phyloP scores from a whole-genome alignment of 2,329 filamentous ascomycete species.

The Tolypocladium album region DNA sequence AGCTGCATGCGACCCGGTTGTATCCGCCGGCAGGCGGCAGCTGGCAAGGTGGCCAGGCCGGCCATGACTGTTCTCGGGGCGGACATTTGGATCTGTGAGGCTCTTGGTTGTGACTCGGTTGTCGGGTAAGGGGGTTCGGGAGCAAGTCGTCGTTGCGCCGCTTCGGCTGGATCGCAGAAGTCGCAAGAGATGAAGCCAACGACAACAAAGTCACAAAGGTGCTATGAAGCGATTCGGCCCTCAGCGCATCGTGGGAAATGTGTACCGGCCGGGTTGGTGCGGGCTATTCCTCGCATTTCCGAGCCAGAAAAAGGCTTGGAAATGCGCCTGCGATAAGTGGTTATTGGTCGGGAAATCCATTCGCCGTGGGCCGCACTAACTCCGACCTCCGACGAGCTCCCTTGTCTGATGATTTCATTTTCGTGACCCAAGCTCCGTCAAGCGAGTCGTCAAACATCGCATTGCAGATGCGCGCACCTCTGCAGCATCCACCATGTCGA shows the following conservation, averaged over 20 bases:
- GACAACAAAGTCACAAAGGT: neutral
- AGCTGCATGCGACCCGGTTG: slow-evolving; percentile 13
- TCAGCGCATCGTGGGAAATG: neutral
- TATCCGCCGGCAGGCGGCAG: slow-evolving; percentile 16
- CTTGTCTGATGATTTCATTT: slow-evolving; percentile 19
- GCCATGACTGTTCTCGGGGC: slow-evolving; percentile 20
- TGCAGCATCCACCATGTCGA: slow-evolving; percentile 27
- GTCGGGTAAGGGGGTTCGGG: neutral
- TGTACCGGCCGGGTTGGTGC: neutral
- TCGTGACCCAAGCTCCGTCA: neutral
- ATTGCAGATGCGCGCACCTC: slow-evolving; percentile 14
- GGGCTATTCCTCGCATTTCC: slow-evolving; percentile 1
- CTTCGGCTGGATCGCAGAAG: neutral
- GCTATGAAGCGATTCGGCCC: neutral
- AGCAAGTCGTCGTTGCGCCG: neutral
- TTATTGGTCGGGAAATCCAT: slow-evolving; percentile 22
- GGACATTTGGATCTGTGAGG: slow-evolving; percentile 13
- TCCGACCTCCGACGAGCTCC: slow-evolving; percentile 14
- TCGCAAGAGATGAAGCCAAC: neutral
- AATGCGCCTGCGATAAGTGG: slow-evolving; percentile 9
- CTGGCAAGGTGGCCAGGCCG: slow-evolving; percentile 20
- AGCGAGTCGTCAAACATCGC: slow-evolving; percentile 1
- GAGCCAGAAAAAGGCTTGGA: slow-evolving; percentile 5
- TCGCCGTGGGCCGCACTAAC: slow-evolving; percentile 13
- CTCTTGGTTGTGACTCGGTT: neutral